A percentile compares a stretch with the other conserved stretches of the same genome.
Conservation (phyloP, 345 rosid genomes). For the Salix viminalis region DNA sequence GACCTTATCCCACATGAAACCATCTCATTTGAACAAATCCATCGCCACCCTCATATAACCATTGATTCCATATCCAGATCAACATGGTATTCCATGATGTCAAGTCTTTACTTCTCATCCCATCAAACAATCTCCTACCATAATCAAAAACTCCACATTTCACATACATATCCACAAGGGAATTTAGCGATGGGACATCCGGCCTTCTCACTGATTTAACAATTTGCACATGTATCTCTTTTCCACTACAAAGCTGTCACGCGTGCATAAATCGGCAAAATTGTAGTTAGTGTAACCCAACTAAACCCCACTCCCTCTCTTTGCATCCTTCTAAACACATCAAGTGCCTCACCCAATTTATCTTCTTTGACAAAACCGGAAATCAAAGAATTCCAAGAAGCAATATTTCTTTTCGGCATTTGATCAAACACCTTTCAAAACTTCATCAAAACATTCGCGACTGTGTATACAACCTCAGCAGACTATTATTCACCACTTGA, state of each 20-base stretch:
- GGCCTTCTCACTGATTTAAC: slow-evolving; percentile 29
- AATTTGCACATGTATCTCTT: slow-evolving; percentile 40
- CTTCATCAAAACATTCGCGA: slow-evolving; percentile 26
- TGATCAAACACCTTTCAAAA: slow-evolving; percentile 23
- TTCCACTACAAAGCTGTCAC: slow-evolving; percentile 32
- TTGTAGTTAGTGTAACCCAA: slow-evolving; percentile 40
- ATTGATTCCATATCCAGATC: slow-evolving; percentile 43
- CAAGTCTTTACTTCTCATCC: slow-evolving; percentile 13
- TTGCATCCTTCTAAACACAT: slow-evolving; percentile 39
- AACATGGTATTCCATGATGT: slow-evolving; percentile 56
- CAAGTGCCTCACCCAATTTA: slow-evolving; percentile 25
- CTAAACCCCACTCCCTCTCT: slow-evolving; percentile 34
- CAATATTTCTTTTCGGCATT: slow-evolving; percentile 20
- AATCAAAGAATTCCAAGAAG: slow-evolving; percentile 21
- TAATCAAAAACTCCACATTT: slow-evolving; percentile 12
- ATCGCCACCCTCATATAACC: slow-evolving; percentile 34
- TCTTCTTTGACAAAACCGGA: slow-evolving; percentile 7
- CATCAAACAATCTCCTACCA: slow-evolving; percentile 10
- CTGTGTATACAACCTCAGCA: slow-evolving; percentile 26
- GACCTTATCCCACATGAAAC: slow-evolving; percentile 33
- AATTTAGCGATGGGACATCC: slow-evolving; percentile 31
- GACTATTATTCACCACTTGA: slow-evolving; percentile 43
- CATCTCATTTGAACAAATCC: slow-evolving; percentile 39
- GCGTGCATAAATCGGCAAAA: slow-evolving; percentile 36
- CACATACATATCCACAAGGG: slow-evolving; percentile 19